Conservation (phyloP, 495 filamentous ascomycete genomes). For the Podospora comata region DNA sequence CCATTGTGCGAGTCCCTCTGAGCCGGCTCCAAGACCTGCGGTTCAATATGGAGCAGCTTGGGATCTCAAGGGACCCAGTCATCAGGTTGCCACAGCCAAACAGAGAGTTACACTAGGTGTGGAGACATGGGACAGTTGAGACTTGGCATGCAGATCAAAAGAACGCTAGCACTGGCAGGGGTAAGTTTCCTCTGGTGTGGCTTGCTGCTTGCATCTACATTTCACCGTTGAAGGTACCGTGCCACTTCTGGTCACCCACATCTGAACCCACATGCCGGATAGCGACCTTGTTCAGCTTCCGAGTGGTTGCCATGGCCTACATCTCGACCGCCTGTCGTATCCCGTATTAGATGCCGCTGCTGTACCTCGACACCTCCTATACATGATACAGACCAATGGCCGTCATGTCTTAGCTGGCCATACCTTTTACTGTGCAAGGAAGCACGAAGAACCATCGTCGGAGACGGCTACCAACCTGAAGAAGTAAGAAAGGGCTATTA, state of each 20-base stretch:
- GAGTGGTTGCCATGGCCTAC: neutral
- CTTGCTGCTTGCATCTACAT: neutral
- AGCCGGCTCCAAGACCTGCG: neutral
- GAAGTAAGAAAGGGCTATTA: conserved; percentile 14
- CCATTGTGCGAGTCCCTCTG: neutral
- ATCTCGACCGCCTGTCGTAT: neutral
- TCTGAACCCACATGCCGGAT: too few relatives aligned
- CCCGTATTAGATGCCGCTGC: conserved; percentile 6
- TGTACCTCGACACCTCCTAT: neutral
- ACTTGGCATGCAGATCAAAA: neutral
- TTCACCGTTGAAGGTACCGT: neutral
- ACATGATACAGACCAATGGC: neutral
- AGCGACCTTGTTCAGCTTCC: neutral
- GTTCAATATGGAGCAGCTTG: neutral
- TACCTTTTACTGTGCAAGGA: neutral
- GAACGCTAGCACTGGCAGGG: too few relatives aligned
- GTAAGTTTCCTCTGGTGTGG: too few relatives aligned
- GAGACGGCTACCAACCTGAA: too few relatives aligned
- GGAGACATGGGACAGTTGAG: neutral
- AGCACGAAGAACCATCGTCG: neutral
- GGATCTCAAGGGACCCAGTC: neutral
- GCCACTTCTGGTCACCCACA: neutral
- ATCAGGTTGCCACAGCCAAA: neutral
- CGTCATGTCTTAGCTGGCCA: too few relatives aligned
- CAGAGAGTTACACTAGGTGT: too few relatives aligned